Conservation (phyloP, 2,329 filamentous ascomycete genomes). For the Coccinonectria pachysandricola region DNA sequence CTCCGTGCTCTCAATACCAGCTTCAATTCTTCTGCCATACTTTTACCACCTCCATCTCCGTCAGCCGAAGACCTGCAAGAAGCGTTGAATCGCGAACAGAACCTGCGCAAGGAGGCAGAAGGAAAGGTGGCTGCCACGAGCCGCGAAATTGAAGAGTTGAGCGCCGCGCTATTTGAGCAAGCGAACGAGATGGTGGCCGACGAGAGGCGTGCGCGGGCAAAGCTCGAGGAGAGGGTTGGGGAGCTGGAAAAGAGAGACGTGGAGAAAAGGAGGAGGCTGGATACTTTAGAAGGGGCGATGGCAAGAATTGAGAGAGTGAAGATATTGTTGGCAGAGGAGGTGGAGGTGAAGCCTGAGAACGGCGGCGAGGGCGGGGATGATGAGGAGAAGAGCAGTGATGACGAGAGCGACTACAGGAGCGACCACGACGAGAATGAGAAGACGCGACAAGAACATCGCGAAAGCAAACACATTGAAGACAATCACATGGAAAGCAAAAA, state of each 20-base stretch:
- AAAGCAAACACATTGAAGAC: not conserved
- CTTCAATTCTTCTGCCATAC: constrained; percentile 4
- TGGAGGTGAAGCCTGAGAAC: no score
- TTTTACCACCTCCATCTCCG: constrained; percentile 10
- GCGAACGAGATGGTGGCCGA: constrained; percentile 81
- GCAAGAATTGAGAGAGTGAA: constrained; percentile 61
- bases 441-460: no score
- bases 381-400: no score
- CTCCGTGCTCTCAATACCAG: constrained; percentile 13
- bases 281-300: constrained; percentile 61
- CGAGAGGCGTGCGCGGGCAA: constrained; percentile 60
- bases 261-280: constrained; percentile 59
- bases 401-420: not conserved
- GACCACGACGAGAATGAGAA: constrained; percentile 1
- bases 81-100: constrained; percentile 56
- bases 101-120: constrained; percentile 58
- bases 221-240: constrained; percentile 59
- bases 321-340: constrained; percentile 39
- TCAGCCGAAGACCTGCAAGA: constrained; percentile 45
- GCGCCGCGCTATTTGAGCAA: constrained; percentile 65
- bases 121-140: constrained; percentile 52
- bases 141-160: constrained; percentile 69
- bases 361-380: no score
- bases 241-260: constrained; percentile 58
- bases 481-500: constrained; percentile 1